Evolutionary conservation across 2,329 filamentous ascomycete genomes (phyloP).

Genomic region (Neopestalotiopsis rosae): DNA sequence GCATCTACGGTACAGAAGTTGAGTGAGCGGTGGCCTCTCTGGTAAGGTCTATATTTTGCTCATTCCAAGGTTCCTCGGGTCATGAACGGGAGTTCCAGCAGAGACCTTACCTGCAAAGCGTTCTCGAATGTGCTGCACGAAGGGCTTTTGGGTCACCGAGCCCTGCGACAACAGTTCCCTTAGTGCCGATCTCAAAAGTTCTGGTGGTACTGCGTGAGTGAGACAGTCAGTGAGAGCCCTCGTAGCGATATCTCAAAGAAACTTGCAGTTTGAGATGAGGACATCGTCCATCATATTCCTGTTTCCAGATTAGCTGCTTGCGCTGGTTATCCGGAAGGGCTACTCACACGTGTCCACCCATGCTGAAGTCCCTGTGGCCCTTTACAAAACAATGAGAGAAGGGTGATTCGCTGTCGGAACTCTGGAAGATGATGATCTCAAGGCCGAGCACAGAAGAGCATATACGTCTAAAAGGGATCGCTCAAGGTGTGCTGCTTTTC

Average conservation of each 20-base stretch:
- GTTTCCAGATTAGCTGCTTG: background rate
- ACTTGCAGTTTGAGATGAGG: constrained; percentile 42
- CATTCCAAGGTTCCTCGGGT: background rate
- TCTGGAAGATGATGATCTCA: background rate
- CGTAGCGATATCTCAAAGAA: background rate
- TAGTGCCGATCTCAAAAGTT: constrained; percentile 39
- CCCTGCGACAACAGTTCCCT: constrained; percentile 39
- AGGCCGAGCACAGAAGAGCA: background rate
- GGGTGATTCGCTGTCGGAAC: background rate
- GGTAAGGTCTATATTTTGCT: background rate
- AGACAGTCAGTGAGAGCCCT: background rate
- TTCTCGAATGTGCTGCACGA: constrained; percentile 39
- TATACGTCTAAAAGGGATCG: background rate
- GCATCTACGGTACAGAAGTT: constrained; percentile 21
- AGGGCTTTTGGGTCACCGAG: constrained; percentile 34
- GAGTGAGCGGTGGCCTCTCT: background rate
- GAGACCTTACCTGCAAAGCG: constrained; percentile 24
- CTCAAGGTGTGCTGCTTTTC: background rate
- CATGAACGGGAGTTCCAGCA: background rate
- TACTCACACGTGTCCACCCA: constrained; percentile 35
- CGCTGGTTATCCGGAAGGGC: background rate
- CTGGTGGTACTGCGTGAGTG: constrained; percentile 33
- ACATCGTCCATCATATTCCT: constrained; percentile 49
- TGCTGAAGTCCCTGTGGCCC: constrained; percentile 9
- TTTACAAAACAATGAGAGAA: background rate